Evolutionary conservation across 1,139 yeast species (phyloP).

Genomic region (Geotrichum europaeum): DNA sequence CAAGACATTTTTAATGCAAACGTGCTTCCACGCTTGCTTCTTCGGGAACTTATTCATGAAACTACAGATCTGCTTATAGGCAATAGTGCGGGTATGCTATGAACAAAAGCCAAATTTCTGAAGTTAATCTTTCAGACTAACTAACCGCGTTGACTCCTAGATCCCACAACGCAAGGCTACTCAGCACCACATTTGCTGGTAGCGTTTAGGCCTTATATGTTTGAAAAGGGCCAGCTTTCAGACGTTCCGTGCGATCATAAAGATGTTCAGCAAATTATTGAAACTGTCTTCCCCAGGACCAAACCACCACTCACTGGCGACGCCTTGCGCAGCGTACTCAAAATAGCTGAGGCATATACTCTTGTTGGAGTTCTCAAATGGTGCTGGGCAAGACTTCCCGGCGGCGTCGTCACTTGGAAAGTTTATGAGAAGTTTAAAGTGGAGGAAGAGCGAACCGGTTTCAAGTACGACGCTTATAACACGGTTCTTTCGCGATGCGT

Average conservation of each 20-base stretch:
- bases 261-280: constrained; percentile 26
- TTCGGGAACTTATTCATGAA: constrained; percentile 4
- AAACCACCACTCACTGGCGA: constrained; percentile 29
- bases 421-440: constrained; percentile 65
- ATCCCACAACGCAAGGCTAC: constrained; percentile 7
- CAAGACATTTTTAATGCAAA: constrained; percentile 4
- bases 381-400: constrained; percentile 77
- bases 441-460: constrained; percentile 49
- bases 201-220: constrained; percentile 29
- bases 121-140: neutral
- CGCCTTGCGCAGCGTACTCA: constrained; percentile 26
- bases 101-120: neutral
- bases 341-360: constrained; percentile 39
- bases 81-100: neutral
- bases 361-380: constrained; percentile 69
- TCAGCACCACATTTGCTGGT: constrained; percentile 31
- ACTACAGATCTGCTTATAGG: neutral
- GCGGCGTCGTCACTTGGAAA: constrained; percentile 82
- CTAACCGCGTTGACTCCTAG: neutral
- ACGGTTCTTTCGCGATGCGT: constrained; percentile 80
- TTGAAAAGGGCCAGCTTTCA: constrained; percentile 3
- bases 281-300: constrained; percentile 26
- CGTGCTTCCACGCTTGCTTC: constrained; percentile 9
- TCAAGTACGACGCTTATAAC: constrained; percentile 59
- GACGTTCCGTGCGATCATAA: constrained; percentile 21